These are phyloP conservation scores for Phytomonas sp. DNA, from an alignment of 208 protist genomes.

Conservation along the genomic window DNA sequence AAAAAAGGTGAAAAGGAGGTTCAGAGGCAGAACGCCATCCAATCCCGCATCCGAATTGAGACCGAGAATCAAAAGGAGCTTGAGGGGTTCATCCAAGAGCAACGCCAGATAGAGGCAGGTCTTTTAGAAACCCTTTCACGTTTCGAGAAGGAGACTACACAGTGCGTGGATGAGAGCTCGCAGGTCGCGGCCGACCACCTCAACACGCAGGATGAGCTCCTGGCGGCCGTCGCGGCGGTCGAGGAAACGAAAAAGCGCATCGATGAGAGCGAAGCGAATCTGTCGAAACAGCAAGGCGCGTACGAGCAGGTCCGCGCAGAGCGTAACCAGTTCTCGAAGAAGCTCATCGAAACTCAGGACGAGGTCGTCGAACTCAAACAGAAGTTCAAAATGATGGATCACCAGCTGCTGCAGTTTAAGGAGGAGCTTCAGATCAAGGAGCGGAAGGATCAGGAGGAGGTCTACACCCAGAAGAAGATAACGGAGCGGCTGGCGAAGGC, in stretches of 20 bases:
- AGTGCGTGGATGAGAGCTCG: conserved; percentile 78
- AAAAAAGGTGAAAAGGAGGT: conserved; percentile 66
- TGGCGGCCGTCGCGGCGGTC: conserved; percentile 78
- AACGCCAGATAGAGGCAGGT: conserved; percentile 38
- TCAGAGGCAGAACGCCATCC: conserved; percentile 56
- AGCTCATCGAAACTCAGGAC: conserved; percentile 95
- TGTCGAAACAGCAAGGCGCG: conserved; percentile 64
- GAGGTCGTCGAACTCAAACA: conserved; percentile 96
- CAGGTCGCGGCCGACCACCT: conserved; percentile 79
- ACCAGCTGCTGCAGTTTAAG: conserved; percentile 91
- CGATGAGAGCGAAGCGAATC: conserved; percentile 85
- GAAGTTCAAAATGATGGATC: conserved; percentile 96
- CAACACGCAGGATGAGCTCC: conserved; percentile 89
- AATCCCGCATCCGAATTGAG: conserved; percentile 52
- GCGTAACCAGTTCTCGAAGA: conserved; percentile 96
- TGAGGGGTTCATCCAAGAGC: conserved; percentile 43
- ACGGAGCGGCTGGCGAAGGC: conserved; percentile 72
- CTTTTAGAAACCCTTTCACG: conserved; percentile 49
- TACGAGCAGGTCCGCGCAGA: conserved; percentile 95
- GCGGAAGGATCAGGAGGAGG: conserved; percentile 60
- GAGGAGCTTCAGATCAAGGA: conserved; percentile 93
- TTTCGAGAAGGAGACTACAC: conserved; percentile 91
- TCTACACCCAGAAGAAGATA: conserved; percentile 30
- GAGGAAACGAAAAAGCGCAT: conserved; percentile 94
- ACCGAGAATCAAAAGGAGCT: conserved; percentile 58